Conservation (phyloP, 257 asterid species). For the Misopates orontium region DNA sequence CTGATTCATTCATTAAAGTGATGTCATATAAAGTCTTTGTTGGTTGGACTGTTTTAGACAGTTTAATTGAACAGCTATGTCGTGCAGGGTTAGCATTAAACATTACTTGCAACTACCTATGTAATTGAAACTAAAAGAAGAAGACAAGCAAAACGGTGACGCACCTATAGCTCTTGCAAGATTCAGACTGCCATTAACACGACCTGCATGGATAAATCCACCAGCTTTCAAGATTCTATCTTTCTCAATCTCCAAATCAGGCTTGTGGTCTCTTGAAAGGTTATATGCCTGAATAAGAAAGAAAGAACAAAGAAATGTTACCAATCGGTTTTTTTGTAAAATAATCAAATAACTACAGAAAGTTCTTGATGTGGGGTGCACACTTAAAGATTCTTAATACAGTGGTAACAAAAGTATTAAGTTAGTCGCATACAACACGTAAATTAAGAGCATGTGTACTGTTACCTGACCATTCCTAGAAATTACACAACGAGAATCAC, state of each 20-base stretch:
- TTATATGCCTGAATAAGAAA: constrained; percentile 68
- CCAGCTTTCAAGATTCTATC: constrained; percentile 92
- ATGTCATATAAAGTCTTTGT: not conserved
- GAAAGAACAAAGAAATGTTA: constrained; percentile 6
- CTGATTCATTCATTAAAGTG: constrained; percentile 3
- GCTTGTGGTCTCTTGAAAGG: too few species aligned
- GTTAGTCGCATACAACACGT: not conserved
- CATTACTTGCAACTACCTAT: not conserved
- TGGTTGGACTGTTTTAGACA: not conserved
- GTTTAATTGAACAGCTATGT: not conserved
- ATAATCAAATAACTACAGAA: too few species aligned
- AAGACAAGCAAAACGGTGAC: constrained; percentile 13
- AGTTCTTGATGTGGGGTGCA: not conserved
- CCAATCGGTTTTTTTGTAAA: constrained; percentile 12
- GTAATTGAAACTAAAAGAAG: constrained; percentile 19
- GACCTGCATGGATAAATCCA: constrained; percentile 94
- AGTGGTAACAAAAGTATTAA: not conserved
- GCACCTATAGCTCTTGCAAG: constrained; percentile 95
- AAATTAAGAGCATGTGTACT: constrained; percentile 3
- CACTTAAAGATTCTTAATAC: not conserved
- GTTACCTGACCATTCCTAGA: constrained; percentile 96
- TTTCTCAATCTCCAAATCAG: constrained; percentile 88
- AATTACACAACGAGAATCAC: constrained; percentile 97
- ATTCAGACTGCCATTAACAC: constrained; percentile 92
- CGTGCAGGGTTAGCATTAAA: constrained; percentile 9